A percentile compares a stretch with the other conserved stretches of the same genome.
Conservation (phyloP, 192 early-diverging fungal species). For the Allomyces arbusculus region DNA sequence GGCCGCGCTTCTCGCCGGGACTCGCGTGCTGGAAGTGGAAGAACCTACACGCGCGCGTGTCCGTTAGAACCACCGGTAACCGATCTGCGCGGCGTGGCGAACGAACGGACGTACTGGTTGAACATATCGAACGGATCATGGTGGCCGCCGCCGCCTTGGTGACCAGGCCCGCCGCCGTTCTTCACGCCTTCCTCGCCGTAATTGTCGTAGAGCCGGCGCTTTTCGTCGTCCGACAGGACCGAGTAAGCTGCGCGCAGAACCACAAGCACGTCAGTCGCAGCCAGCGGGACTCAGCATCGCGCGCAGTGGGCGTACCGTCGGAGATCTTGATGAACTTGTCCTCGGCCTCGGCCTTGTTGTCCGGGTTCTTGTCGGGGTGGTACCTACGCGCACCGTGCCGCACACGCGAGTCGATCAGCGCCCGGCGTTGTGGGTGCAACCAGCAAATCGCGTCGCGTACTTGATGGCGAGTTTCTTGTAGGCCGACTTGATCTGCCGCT, state of each 20-base stretch:
- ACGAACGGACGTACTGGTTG: slow-evolving; percentile 63
- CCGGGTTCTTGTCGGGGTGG: slow-evolving; percentile 73
- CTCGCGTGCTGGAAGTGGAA: slow-evolving; percentile 31
- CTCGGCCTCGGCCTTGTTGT: slow-evolving; percentile 51
- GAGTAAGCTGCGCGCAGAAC: slow-evolving; percentile 48
- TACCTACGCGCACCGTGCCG: too few relatives aligned
- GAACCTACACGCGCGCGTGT: too few relatives aligned
- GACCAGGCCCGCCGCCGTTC: slow-evolving; percentile 24
- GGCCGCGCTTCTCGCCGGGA: slow-evolving; percentile 36
- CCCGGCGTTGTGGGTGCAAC: background rate
- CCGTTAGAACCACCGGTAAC: background rate
- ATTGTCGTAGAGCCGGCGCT: slow-evolving; percentile 70
- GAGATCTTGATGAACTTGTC: slow-evolving; percentile 75
- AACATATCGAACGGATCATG: slow-evolving; percentile 98
- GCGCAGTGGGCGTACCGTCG: slow-evolving; percentile 24
- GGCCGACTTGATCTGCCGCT: slow-evolving; percentile 78
- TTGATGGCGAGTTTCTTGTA: slow-evolving; percentile 79
- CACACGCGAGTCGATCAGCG: background rate
- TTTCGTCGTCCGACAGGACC: slow-evolving; percentile 77
- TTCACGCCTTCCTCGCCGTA: slow-evolving; percentile 95
- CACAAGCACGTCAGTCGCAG: background rate
- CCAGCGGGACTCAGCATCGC: background rate
- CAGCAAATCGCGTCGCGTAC: slow-evolving; percentile 13
- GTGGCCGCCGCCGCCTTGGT: slow-evolving; percentile 21
- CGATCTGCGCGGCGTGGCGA: slow-evolving; percentile 2